Base-by-base conservation (phyloP, 768 basidiomycete genomes). In the Tubosaeta brunneosetosa region DNA sequence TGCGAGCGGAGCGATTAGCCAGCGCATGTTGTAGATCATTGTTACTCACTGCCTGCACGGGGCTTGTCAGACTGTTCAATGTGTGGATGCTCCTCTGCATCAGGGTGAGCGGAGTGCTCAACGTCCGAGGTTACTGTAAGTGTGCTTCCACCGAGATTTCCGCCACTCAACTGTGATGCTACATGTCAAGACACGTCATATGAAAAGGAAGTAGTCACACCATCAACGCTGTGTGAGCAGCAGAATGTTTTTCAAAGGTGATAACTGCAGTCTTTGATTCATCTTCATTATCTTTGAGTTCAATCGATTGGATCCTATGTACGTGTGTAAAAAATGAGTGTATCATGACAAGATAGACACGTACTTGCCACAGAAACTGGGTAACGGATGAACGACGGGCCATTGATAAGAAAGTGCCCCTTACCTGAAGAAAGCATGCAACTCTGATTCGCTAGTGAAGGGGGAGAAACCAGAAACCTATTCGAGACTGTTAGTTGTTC, bases 21-120 rank as follows among this genome's bases (percentile, higher is more conserved):
- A 17, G 47, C 31, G 9, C 25, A 13, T 31, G 50, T 29, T 29
- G 12, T 22, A 11, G 40, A 14, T 14, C 16, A 33, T 19, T 12
- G 13, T 34, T 83, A 71, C 84, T 61, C 60, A 89, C 88, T 91
- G 42, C 84, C 90, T 16, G 89, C 88, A 29, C 89, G 75, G 2
- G 95, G 95, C 74, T 99, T 99, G 70, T 95, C 93, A 36, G 84
- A 79, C 72, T 97, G 94, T 14, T 88, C 83, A 61, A 89, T 3
- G 74, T 70, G 50, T 63, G 64, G 40, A 22, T 71, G 68, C 8
- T 72, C 66, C 9, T 74, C 68, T 14, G 60, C 47, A 26, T 79
- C 74, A 11, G 75, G 74, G 17, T 83, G 79, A 47, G 84, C 83
- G 14, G 73, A 66, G 55, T 85, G 84, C 25, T 76, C 79, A 2